Percentiles rank a stretch among this genome's conserved stretches.
These are phyloP conservation scores for Clarireedia paspali DNA, from an alignment of 2,329 filamentous ascomycete genomes.

Conservation along the genomic window DNA sequence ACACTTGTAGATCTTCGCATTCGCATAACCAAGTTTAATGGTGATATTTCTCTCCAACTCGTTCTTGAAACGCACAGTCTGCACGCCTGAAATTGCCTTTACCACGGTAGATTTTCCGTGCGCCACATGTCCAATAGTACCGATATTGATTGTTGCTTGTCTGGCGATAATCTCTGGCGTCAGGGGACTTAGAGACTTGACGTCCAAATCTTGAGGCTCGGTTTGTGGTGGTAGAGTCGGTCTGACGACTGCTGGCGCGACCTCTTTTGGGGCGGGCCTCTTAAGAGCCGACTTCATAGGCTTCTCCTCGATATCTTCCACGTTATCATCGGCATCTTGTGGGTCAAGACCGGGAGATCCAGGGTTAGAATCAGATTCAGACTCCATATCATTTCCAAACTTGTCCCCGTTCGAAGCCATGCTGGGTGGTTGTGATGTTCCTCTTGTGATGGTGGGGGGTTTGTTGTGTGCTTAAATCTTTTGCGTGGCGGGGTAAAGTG, in stretches of 20 bases:
- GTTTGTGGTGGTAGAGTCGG: conserved; percentile 81
- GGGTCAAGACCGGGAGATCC: conserved; percentile 48
- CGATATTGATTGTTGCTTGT: conserved; percentile 98
- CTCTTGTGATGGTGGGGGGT: conserved; percentile 9
- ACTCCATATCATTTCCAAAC: conserved; percentile 65
- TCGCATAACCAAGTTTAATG: conserved; percentile 99
- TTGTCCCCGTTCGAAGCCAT: conserved; percentile 47
- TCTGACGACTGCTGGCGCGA: conserved; percentile 49
- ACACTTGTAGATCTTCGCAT: conserved; percentile 99
- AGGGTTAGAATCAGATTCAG: conserved; percentile 49
- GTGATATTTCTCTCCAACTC: conserved; percentile 98
- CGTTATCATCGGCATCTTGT: conserved; percentile 48
- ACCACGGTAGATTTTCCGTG: conserved; percentile 99
- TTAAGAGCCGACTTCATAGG: conserved; percentile 80
- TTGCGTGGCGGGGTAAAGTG: conserved; percentile 13
- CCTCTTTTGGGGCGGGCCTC: conserved; percentile 53
- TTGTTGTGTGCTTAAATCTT: conserved; percentile 5
- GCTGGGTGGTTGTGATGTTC: conserved; percentile 17
- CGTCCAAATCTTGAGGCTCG: conserved; percentile 80
- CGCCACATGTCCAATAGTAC: conserved; percentile 96
- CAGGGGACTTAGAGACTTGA: conserved; percentile 71
- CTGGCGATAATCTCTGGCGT: conserved; percentile 95
- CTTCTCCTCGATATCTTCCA: conserved; percentile 52
- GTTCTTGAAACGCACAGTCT: conserved; percentile 99
- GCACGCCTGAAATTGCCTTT: conserved; percentile 97